Evolutionary conservation across 192 early-diverging fungal genomes (phyloP), one percentile per base, ranked within the genome.

Genomic region (Physocladia obscura): DNA sequence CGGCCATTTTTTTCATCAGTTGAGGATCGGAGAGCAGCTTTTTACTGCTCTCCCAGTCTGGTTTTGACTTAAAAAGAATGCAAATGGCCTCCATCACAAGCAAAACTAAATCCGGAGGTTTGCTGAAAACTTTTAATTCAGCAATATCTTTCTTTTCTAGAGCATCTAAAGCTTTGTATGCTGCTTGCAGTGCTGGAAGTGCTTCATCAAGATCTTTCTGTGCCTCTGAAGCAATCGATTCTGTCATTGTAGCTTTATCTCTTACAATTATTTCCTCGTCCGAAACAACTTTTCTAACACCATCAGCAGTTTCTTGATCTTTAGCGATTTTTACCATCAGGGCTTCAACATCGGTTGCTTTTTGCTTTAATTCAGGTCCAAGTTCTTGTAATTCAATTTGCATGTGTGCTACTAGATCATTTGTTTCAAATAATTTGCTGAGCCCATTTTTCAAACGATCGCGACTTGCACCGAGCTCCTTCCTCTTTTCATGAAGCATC

Each of bases 101-200:
- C 4, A 83, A 69, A 31, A 87, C 84, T 17, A 75, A 57, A 32
- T 87, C 84, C 3, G 84, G 84, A 31, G 84, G 84, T 38, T 87
- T 87, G 5, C 76, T 62, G 58, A 87, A 87, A 19, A 87, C 84
- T 54, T 87, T 87, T 29, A 87, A 54, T 73, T 87, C 84, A 3
- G 84, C 81, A 76, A 87, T 84, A 60, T 87, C 84, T 30, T 87
- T 87, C 57, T 87, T 87, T 22, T 87, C 84, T 15, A 87, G 69
- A 24, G 77, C 74, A 55, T 87, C 84, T 36, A 87, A 55, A 6
- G 84, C 84, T 63, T 82, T 87, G 60, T 82, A 87, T 5, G 84
- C 84, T 21, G 82, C 76, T 31, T 87, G 57, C 4, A 87, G 64
- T 6, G 84, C 84, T 30, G 84, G 84, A 2, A 87, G 67, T 1